Conservation (phyloP, 352 stramenopile species). For the Globisporangium nodosum region DNA sequence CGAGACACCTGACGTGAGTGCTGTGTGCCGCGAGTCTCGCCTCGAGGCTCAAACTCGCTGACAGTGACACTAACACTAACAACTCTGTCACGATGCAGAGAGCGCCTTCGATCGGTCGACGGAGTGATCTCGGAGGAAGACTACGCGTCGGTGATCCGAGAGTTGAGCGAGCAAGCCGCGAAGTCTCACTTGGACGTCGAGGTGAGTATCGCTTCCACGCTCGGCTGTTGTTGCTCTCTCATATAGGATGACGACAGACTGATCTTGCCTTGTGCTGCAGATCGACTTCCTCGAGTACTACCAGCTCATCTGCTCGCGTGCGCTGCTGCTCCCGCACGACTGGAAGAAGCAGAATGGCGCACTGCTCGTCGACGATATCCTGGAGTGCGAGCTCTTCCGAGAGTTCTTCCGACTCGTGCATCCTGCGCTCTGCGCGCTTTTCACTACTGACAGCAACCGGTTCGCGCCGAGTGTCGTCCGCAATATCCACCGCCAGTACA, state of each 20-base stretch:
- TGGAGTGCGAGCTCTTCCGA: constrained; percentile 24
- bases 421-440: constrained; percentile 19
- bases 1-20: constrained; percentile 8
- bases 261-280: constrained; percentile 5
- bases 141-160: constrained; percentile 22
- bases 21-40: background rate
- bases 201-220: constrained; percentile 1
- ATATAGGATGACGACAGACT: background rate
- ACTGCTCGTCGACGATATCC: constrained; percentile 33
- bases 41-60: background rate
- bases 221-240: background rate
- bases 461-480: constrained; percentile 31
- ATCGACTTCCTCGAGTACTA: constrained; percentile 50
- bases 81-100: background rate
- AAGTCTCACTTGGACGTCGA: constrained; percentile 22
- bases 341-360: constrained; percentile 15
- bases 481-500: constrained; percentile 48
- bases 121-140: constrained; percentile 23
- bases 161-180: constrained; percentile 18
- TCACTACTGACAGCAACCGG: constrained; percentile 19
- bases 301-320: constrained; percentile 49
- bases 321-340: constrained; percentile 48
- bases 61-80: background rate
- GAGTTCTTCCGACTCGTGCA: constrained; percentile 47
- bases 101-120: constrained; percentile 1